Evolutionary conservation across 371 early-diverging fungal species (phyloP), one percentile per base, ranked within the genome.

Genomic region (Circinella umbellata): DNA sequence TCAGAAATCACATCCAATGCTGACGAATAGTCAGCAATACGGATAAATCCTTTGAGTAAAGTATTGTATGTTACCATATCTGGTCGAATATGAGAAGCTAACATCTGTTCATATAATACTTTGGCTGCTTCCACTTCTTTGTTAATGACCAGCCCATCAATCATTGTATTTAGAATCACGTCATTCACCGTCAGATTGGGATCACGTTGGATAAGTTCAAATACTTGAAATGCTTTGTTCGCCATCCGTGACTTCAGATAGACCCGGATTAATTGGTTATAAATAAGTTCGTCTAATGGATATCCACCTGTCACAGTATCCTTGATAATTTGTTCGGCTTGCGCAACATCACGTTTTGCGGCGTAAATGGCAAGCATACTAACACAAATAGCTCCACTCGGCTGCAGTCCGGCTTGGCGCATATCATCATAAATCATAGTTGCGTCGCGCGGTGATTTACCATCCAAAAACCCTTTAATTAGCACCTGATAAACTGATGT

Each of bases 21-120:
- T 0, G 73, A 57, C 4, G 38, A 36, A 64, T 71, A 74, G 14
- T 82, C 78, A 6, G 69, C 67, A 0, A 63, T 27, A 4, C 68
- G 69, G 17, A 76, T 55, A 57, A 76, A 80, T 4, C 85, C 85
- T 46, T 81, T 80, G 47, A 86, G 64, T 67, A 86, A 73, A 10
- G 83, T 86, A 51, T 86, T 86, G 54, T 78, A 82, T 0, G 86
- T 86, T 18, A 84, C 66, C 60, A 78, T 72, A 48, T 86, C 81
- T 3, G 86, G 86, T 11, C 72, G 73, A 37, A 76, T 73, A 4
- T 69, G 38, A 10, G 73, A 46, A 3, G 72, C 73, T 3, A 57
- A n/a, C 77, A 85, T 82, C 47, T 79, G 76, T 20, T 67, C 57
- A 42, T 82, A 82, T 13, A 85, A 38, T n/a, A 65, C 34, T 5